Evolutionary conservation across 2,329 filamentous ascomycete species (phyloP).

Genomic region (Grosmannia clavigera): DNA sequence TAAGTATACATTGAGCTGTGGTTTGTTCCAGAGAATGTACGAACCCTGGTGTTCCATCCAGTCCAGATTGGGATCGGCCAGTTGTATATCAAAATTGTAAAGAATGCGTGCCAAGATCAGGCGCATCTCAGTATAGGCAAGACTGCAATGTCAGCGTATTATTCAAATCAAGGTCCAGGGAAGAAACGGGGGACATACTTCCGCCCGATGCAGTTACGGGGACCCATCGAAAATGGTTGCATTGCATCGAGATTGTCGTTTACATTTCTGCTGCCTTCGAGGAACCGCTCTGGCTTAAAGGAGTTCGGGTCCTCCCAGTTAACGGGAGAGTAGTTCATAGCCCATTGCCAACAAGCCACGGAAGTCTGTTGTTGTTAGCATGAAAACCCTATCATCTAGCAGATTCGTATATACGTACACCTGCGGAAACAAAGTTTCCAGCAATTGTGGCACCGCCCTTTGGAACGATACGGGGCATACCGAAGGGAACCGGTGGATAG

Average conservation of each 20-base stretch:
- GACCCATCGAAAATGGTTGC: constrained; percentile 12
- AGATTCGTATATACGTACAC: constrained; percentile 17
- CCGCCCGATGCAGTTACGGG: constrained; percentile 11
- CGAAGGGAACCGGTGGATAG: constrained; percentile 10
- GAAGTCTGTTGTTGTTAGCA: constrained; percentile 22
- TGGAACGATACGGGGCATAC: constrained; percentile 6
- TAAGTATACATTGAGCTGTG: constrained; percentile 10
- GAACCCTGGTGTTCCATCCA: constrained; percentile 10
- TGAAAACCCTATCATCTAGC: constrained; percentile 14
- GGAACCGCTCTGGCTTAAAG: constrained; percentile 20
- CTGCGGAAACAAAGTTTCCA: constrained; percentile 21
- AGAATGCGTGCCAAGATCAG: constrained; percentile 13
- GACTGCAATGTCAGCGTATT: not conserved
- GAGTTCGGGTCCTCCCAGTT: constrained; percentile 23
- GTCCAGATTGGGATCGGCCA: constrained; percentile 8
- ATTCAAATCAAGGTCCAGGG: not conserved
- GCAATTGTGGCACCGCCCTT: constrained; percentile 18
- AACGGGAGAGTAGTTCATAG: constrained; percentile 21
- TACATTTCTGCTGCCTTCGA: constrained; percentile 22
- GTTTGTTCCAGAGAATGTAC: constrained; percentile 14
- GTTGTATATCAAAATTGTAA: constrained; percentile 16
- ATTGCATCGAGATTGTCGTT: constrained; percentile 28
- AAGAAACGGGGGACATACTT: constrained; percentile 2
- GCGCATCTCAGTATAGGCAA: constrained; percentile 15
- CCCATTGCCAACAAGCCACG: constrained; percentile 12